Conservation (phyloP, 2,329 filamentous ascomycete species). For the Talaromyces sp. region DNA sequence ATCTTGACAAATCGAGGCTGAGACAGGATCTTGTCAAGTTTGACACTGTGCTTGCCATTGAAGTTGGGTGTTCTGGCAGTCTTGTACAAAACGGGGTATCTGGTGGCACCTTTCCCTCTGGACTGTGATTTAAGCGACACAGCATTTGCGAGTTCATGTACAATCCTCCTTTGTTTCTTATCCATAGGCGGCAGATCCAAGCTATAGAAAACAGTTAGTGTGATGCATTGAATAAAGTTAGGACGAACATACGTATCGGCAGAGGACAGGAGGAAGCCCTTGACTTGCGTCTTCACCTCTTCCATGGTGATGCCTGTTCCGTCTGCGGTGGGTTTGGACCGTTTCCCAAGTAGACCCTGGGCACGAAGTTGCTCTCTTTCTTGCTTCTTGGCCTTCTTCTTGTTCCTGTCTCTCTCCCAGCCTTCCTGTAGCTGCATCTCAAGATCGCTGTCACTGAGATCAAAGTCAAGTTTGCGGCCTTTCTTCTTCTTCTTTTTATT, state of each 20-base stretch:
- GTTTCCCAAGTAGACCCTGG: slow-evolving; percentile 59
- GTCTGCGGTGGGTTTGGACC: slow-evolving; percentile 56
- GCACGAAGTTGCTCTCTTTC: slow-evolving; percentile 64
- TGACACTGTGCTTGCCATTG: slow-evolving; percentile 49
- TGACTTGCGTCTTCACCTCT: slow-evolving; percentile 68
- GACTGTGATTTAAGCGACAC: slow-evolving; percentile 83
- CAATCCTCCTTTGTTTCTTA: slow-evolving; percentile 65
- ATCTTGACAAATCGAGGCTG: slow-evolving; percentile 24
- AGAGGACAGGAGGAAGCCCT: slow-evolving; percentile 60
- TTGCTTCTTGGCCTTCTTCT: slow-evolving; percentile 65
- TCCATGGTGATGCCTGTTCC: slow-evolving; percentile 68
- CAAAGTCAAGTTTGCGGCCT: slow-evolving; percentile 49
- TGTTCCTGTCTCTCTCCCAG: slow-evolving; percentile 64
- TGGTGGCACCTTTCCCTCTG: slow-evolving; percentile 63
- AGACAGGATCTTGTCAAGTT: slow-evolving; percentile 37
- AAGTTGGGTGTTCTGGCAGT: slow-evolving; percentile 62
- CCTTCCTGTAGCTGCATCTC: slow-evolving; percentile 54
- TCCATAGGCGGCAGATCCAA: slow-evolving; percentile 79
- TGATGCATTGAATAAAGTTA: neutral
- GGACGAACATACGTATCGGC: slow-evolving; percentile 54
- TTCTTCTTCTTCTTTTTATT: slow-evolving; percentile 60
- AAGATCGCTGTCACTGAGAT: slow-evolving; percentile 63
- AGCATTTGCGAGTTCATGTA: slow-evolving; percentile 72
- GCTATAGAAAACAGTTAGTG: slow-evolving; percentile 37
- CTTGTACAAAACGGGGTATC: slow-evolving; percentile 73